Percentiles rank a stretch among this genome's conserved stretches.
These are phyloP conservation scores for Macrophomina pseudophaseolina DNA, from an alignment of 2,329 filamentous ascomycete species.

Conservation along the genomic window DNA sequence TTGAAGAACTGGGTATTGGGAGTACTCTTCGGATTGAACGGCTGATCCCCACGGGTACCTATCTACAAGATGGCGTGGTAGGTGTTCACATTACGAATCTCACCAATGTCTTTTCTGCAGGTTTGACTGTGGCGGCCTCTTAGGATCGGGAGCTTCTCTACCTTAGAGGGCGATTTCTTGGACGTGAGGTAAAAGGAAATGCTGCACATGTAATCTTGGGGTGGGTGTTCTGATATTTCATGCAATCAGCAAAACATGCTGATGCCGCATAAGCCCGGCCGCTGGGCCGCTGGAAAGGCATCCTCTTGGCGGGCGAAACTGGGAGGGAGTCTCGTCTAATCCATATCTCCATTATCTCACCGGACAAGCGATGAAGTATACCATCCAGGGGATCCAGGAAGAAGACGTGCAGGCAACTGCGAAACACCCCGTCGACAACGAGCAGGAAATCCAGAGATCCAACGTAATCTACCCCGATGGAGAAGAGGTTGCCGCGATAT, in stretches of 20 bases:
- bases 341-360: constrained; percentile 57
- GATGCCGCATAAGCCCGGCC: constrained; percentile 37
- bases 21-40: constrained; percentile 42
- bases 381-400: constrained; percentile 52
- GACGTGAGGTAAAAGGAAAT: constrained; percentile 38
- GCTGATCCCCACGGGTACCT: constrained; percentile 46
- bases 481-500: constrained; percentile 47
- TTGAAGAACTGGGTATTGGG: constrained; percentile 33
- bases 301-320: constrained; percentile 52
- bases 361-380: constrained; percentile 49
- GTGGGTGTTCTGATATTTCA: not conserved
- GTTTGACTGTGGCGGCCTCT: constrained; percentile 44
- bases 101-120: constrained; percentile 45
- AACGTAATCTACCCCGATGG: constrained; percentile 51
- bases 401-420: constrained; percentile 49
- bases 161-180: constrained; percentile 41
- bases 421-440: constrained; percentile 64
- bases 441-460: constrained; percentile 64
- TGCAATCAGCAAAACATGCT: not conserved
- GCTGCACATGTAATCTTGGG: constrained; percentile 50
- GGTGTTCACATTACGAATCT: constrained; percentile 23
- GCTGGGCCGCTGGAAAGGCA: constrained; percentile 50
- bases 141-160: constrained; percentile 46
- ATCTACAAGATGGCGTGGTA: constrained; percentile 46
- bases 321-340: constrained; percentile 56